Conservation (phyloP, 1,284 basidiomycete species). For the Meira miltonrushii region DNA sequence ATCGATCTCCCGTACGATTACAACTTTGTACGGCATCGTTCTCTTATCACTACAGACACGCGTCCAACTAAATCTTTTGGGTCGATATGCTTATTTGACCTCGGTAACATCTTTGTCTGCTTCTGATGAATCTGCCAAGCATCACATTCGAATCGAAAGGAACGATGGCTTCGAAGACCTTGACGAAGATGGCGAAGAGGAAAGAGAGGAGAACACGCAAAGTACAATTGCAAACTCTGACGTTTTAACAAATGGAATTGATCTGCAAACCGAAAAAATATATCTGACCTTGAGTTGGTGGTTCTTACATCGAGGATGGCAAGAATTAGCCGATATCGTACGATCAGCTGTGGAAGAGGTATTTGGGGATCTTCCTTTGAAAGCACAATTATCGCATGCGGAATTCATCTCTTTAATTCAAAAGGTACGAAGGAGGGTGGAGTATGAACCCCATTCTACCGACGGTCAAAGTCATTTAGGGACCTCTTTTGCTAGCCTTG, state of each 20-base stretch:
- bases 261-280: constrained; percentile 65
- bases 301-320: constrained; percentile 83
- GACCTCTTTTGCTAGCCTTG: neutral
- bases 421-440: constrained; percentile 66
- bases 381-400: constrained; percentile 64
- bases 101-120: constrained; percentile 53
- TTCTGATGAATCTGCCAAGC: constrained; percentile 2
- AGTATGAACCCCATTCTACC: constrained; percentile 14
- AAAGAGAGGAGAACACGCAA: neutral
- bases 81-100: constrained; percentile 71
- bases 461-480: neutral
- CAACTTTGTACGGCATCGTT: constrained; percentile 72
- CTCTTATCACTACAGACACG: constrained; percentile 75
- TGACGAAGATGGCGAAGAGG: constrained; percentile 8
- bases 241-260: constrained; percentile 17
- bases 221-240: neutral
- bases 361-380: constrained; percentile 72
- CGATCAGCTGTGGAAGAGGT: constrained; percentile 70
- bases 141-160: constrained; percentile 11
- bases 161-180: constrained; percentile 13
- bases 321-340: constrained; percentile 69
- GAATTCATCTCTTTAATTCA: constrained; percentile 67
- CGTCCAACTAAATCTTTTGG: constrained; percentile 75
- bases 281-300: constrained; percentile 85
- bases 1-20: constrained; percentile 78